Evolutionary conservation across 75 land plant genomes (phyloP).

Genomic region (Cupressus sempervirens): DNA sequence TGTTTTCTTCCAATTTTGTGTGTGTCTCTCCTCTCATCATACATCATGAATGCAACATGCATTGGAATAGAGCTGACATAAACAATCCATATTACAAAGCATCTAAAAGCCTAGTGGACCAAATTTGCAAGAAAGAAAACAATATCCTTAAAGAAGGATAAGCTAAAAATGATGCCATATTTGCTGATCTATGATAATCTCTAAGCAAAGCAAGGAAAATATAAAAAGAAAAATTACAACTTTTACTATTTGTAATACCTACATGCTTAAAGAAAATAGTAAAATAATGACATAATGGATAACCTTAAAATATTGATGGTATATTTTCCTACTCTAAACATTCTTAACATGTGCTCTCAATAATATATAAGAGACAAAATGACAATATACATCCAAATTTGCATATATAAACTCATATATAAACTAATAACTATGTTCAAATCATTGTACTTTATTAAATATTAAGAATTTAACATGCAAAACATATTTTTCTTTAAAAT

Average conservation of each 20-base stretch:
- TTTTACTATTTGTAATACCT: background rate
- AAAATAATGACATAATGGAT: background rate
- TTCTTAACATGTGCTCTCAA: conserved; percentile 19
- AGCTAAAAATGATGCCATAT: too few species aligned
- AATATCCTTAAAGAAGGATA: background rate
- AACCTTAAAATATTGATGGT: conserved; percentile 30
- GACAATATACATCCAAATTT: conserved; percentile 34
- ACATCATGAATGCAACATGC: conserved; percentile 71
- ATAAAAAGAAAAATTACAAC: background rate
- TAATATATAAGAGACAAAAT: conserved; percentile 20
- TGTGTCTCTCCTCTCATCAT: conserved; percentile 62
- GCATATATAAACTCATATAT: background rate
- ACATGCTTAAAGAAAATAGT: background rate
- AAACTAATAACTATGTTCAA: background rate
- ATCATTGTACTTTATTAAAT: background rate
- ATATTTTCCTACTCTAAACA: conserved; percentile 17
- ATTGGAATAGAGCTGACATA: conserved; percentile 49
- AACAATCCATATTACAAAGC: conserved; percentile 30
- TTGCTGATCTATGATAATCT: too few species aligned
- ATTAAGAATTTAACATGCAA: background rate
- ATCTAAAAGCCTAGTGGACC: conserved; percentile 4
- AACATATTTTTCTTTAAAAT: background rate
- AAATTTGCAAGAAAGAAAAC: background rate
- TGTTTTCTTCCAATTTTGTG: conserved; percentile 19
- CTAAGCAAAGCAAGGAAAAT: too few species aligned